These are phyloP conservation scores for Verticillium dahliae DNA, from an alignment of 2,329 filamentous ascomycete species.

Conservation along the genomic window DNA sequence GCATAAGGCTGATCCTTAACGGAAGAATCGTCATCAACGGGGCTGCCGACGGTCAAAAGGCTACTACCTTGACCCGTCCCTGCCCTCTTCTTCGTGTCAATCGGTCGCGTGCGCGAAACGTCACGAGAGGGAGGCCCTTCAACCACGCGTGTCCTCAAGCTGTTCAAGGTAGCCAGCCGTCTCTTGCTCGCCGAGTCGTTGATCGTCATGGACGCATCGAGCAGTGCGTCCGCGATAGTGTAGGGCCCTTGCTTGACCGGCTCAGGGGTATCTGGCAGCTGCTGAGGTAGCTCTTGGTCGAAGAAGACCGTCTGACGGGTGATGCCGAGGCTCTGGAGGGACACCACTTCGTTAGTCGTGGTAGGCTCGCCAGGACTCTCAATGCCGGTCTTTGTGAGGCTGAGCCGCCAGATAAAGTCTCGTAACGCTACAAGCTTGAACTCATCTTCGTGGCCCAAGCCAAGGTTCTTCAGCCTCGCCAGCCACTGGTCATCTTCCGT, in stretches of 20 bases:
- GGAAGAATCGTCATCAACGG: slow-evolving; percentile 26
- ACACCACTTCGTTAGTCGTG: slow-evolving; percentile 64
- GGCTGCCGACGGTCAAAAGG: slow-evolving; percentile 15
- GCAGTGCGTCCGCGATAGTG: slow-evolving; percentile 82
- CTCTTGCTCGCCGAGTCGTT: slow-evolving; percentile 57
- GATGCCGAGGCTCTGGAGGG: slow-evolving; percentile 68
- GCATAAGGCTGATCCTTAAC: slow-evolving; percentile 34
- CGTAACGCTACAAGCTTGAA: slow-evolving; percentile 78
- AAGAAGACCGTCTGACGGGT: slow-evolving; percentile 89
- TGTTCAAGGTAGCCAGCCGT: slow-evolving; percentile 44
- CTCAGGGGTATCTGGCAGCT: slow-evolving; percentile 23
- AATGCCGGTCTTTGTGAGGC: slow-evolving; percentile 60
- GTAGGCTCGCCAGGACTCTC: slow-evolving; percentile 25
- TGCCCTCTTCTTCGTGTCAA: slow-evolving; percentile 28
- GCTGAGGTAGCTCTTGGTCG: slow-evolving; percentile 61
- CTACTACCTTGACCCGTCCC: slow-evolving; percentile 21
- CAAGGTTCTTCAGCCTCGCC: slow-evolving; percentile 74
- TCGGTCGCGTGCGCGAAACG: slow-evolving; percentile 24
- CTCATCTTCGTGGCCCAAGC: slow-evolving; percentile 77
- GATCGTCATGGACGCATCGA: slow-evolving; percentile 87
- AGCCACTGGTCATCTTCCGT: slow-evolving; percentile 95
- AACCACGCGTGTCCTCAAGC: slow-evolving; percentile 14
- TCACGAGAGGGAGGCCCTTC: slow-evolving; percentile 17
- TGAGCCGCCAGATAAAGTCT: slow-evolving; percentile 87
- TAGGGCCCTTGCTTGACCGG: slow-evolving; percentile 45